phyloP scores from a whole-genome alignment of 2,329 filamentous ascomycete genomes.

The Diaporthe citriasiana region DNA sequence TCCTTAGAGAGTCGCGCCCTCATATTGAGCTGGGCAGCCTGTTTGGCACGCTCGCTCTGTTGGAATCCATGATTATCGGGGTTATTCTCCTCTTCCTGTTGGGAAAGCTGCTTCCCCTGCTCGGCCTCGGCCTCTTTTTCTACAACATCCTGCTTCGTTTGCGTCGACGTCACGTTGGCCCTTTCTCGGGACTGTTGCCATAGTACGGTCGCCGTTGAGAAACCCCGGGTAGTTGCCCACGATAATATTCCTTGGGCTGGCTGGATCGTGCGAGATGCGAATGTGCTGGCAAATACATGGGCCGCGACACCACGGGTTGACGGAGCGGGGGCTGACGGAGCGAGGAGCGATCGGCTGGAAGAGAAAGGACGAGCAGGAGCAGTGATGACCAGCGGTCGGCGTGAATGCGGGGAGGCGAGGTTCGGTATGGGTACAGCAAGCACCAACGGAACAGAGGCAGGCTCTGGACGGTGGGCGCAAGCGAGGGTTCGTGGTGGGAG shows the following conservation, averaged over 20 bases:
- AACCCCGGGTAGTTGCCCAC: constrained; percentile 44
- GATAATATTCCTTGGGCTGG: constrained; percentile 43
- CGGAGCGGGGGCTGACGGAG: background rate
- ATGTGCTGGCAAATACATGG: constrained; percentile 36
- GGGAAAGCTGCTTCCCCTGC: constrained; percentile 46
- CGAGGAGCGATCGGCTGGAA: constrained; percentile 21
- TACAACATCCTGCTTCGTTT: constrained; percentile 33
- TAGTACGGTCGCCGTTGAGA: constrained; percentile 46
- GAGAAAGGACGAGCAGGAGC: constrained; percentile 17
- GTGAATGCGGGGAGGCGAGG: constrained; percentile 21
- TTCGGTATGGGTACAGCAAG: constrained; percentile 38
- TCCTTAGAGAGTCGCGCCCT: constrained; percentile 90
- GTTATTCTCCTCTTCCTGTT: constrained; percentile 52
- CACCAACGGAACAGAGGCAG: background rate
- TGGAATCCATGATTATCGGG: constrained; percentile 60
- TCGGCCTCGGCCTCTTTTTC: constrained; percentile 41
- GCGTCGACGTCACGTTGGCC: constrained; percentile 38
- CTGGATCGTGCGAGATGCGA: constrained; percentile 38
- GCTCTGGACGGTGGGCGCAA: constrained; percentile 44
- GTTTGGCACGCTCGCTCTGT: constrained; percentile 82
- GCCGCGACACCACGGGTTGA: constrained; percentile 25
- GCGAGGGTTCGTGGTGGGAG: constrained; percentile 60
- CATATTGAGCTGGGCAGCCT: constrained; percentile 91
- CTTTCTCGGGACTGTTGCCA: constrained; percentile 42
- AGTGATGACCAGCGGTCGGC: background rate